These are phyloP conservation scores for Austroboletus eburneus DNA, from an alignment of 768 basidiomycete genomes.

Conservation along the genomic window DNA sequence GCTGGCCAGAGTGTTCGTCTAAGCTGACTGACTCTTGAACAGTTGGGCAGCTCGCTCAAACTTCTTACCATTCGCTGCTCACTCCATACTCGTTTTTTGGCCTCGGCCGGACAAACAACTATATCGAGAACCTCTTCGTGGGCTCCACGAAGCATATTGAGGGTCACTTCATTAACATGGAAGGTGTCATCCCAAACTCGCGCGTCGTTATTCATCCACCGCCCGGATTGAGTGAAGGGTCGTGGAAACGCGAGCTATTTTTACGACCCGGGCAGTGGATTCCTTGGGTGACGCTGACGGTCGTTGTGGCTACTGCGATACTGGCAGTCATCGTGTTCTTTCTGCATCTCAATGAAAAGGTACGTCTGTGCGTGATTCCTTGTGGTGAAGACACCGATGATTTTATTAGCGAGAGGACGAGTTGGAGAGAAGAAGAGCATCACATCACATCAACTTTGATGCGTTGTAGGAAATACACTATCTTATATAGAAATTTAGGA, in stretches of 20 bases:
- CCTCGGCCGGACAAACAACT: conserved; percentile 96
- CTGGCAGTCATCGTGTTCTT: conserved; percentile 82
- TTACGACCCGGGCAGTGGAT: conserved; percentile 96
- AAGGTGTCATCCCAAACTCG: conserved; percentile 96
- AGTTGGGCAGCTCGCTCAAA: conserved; percentile 93
- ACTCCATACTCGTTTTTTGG: conserved; percentile 96
- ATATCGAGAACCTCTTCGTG: conserved; percentile 97
- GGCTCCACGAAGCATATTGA: conserved; percentile 76
- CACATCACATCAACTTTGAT: conserved; percentile 98
- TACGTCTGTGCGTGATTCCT: conserved; percentile 30
- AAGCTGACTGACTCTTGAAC: conserved; percentile 7
- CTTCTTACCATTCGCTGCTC: conserved; percentile 84
- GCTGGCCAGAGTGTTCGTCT: not conserved
- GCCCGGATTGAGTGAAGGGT: conserved; percentile 40
- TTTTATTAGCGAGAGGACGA: conserved; percentile 82
- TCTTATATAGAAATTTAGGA: conserved; percentile 12
- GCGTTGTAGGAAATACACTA: conserved; percentile 53
- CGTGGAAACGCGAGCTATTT: conserved; percentile 88
- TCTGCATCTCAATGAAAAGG: conserved; percentile 91
- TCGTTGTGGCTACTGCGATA: conserved; percentile 66
- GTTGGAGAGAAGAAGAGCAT: conserved; percentile 75
- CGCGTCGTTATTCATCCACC: conserved; percentile 92
- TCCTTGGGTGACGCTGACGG: conserved; percentile 91
- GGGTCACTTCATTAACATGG: conserved; percentile 85
- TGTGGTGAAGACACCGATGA: conserved; percentile 3